Percentiles rank a stretch among this genome's conserved stretches.
Evolutionary conservation across 2,329 filamentous ascomycete genomes (phyloP).

Genomic region (Colletotrichum tabaci): DNA sequence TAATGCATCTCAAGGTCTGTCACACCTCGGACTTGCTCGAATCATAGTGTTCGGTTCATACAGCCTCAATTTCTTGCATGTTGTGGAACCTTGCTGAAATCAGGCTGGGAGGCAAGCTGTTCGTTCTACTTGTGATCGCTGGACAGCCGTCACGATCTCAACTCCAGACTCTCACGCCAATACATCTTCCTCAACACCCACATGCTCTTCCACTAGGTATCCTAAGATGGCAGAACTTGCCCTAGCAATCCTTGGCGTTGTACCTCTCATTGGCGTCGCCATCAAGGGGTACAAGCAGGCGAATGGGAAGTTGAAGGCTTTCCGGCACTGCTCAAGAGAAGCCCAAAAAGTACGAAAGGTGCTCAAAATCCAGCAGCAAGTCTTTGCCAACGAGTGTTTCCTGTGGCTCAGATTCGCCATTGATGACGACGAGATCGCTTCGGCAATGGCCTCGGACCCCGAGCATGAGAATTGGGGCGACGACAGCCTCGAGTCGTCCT

Average conservation of each 20-base stretch:
- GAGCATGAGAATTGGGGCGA: conserved; percentile 11
- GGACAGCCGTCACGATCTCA: too few relatives aligned
- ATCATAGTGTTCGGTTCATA: too few relatives aligned
- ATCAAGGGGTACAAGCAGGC: conserved; percentile 26
- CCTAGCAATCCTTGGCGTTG: conserved; percentile 27
- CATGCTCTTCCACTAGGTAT: not conserved
- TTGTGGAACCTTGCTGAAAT: too few relatives aligned
- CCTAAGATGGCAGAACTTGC: conserved; percentile 25
- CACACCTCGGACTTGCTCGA: too few relatives aligned
- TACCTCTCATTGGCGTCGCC: conserved; percentile 26
- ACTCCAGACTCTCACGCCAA: too few relatives aligned
- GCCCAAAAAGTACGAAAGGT: conserved; percentile 1
- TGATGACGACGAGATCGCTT: conserved; percentile 2
- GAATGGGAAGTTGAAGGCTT: conserved; percentile 20
- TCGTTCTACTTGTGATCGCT: too few relatives aligned
- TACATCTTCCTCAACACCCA: not conserved
- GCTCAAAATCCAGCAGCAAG: conserved; percentile 14
- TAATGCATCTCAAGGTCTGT: too few relatives aligned
- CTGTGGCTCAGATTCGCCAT: conserved; percentile 16
- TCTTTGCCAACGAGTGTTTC: conserved; percentile 34
- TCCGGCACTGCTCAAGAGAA: conserved; percentile 27
- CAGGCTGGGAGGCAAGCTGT: too few relatives aligned
- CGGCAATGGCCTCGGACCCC: not conserved
- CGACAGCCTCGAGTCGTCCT: not conserved
- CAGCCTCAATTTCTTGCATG: too few relatives aligned